Evolutionary conservation across 176 grass and related monocot species (phyloP).

Genomic region (Avena atlantica): DNA sequence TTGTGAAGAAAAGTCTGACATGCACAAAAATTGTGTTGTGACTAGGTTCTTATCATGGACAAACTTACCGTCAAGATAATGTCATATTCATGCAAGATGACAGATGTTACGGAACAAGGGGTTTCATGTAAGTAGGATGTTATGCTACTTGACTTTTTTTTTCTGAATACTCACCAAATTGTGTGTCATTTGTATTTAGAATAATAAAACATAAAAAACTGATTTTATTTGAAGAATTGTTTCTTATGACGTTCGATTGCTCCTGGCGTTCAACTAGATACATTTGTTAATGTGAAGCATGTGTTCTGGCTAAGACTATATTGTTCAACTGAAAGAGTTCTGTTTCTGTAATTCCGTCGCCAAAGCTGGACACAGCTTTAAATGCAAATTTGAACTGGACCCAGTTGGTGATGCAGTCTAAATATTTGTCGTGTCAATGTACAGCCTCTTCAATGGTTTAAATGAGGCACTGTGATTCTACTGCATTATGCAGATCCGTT

Average conservation of each 20-base stretch:
- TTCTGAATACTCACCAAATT: not conserved
- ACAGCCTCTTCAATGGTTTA: not conserved
- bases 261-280: not conserved
- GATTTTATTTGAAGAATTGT: too few species aligned
- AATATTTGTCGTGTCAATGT: not conserved
- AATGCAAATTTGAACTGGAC: slow-evolving; percentile 6
- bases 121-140: slow-evolving; percentile 76
- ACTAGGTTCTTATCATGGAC: slow-evolving; percentile 93
- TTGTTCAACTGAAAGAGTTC: not conserved
- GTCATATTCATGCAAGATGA: slow-evolving; percentile 86
- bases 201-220: not conserved
- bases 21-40: slow-evolving; percentile 11
- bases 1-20: not conserved
- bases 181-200: not conserved
- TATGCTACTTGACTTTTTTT: not conserved
- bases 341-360: not conserved
- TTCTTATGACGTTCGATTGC: too few species aligned
- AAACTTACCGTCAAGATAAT: slow-evolving; percentile 87
- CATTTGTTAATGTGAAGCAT: not conserved
- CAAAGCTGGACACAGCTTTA: not conserved
- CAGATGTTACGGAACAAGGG: slow-evolving; percentile 83
- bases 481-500: not conserved
- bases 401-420: not conserved
- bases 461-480: not conserved
- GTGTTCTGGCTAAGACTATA: slow-evolving; percentile 8